Base-by-base conservation (phyloP, 257 asterid genomes). In the Solanum bulbocastanum region DNA sequence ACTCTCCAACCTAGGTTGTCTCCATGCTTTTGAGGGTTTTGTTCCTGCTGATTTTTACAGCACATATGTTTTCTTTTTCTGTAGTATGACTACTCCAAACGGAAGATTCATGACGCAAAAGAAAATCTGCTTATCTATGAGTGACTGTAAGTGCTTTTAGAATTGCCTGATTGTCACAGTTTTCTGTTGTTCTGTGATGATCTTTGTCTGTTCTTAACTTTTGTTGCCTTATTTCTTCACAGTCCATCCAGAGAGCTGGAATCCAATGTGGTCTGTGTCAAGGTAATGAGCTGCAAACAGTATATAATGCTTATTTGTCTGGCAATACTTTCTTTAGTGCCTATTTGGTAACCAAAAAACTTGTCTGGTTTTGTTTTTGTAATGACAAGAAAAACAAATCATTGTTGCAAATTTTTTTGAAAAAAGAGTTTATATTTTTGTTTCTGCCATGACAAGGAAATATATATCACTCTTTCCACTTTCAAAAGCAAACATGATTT, bases 51-150 rank as follows among this genome's bases (percentile, higher is more conserved):
- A 87, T 79, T 72, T 81, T 36, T 39, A 65, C 71, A 4, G 76
- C 65, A 86, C 82, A 15, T 86, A 32, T 42, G 83, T 89, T 89
- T 33, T 86, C 87, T 89, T 74, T 69, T 88, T 74, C 90, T 82
- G 85, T 84, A 96, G 99, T 86, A 96, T 97, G 99, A 91, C 87
- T 75, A 92, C 94, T 62, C 94, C 93, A 36, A 92, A 95, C 87
- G 99, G 99, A 86, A 98, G 98, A 83, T 97, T 97, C 89, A 91
- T 94, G 95, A 95, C 99, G 52, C 98, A 95, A 86, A 95, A 92
- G 94, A 97, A 95, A 91, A 91, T 97, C 85, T 97, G 99, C 91
- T 94, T 97, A 52, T 97, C 99, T 78, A 97, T 97, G 99, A 97
- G 99, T 86, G 92, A 92, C 69, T 92, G 94, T 92, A 89, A 87